phyloP scores from a whole-genome alignment of 768 basidiomycete genomes.

The Hypholoma sublateritium region DNA sequence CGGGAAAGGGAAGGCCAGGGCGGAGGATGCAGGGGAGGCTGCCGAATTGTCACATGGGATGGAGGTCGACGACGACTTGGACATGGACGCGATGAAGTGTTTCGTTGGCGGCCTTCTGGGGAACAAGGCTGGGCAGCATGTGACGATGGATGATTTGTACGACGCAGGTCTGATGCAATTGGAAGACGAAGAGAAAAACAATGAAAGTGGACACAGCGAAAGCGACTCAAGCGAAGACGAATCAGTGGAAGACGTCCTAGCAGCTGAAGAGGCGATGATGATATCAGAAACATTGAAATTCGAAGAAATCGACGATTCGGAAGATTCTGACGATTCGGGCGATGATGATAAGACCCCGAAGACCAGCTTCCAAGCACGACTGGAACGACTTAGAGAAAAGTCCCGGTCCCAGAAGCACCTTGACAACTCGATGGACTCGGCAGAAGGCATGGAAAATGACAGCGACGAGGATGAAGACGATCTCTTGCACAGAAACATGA shows the following conservation, averaged over 20 bases:
- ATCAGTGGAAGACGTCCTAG: constrained; percentile 36
- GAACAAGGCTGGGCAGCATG: constrained; percentile 39
- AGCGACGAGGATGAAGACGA: constrained; percentile 37
- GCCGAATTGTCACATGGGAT: constrained; percentile 51
- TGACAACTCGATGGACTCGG: constrained; percentile 17
- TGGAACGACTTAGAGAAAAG: constrained; percentile 37
- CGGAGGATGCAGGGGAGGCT: constrained; percentile 15
- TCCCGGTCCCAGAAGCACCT: constrained; percentile 23
- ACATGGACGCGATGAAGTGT: constrained; percentile 47
- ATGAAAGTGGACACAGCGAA: constrained; percentile 24
- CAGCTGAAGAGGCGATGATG: constrained; percentile 46
- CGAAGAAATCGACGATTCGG: constrained; percentile 33
- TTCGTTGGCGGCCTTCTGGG: constrained; percentile 54
- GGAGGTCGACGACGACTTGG: constrained; percentile 63
- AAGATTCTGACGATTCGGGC: constrained; percentile 32
- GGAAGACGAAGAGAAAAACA: constrained; percentile 49
- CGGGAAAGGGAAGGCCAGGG: constrained; percentile 18
- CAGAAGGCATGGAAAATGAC: constrained; percentile 22
- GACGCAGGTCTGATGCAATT: constrained; percentile 47
- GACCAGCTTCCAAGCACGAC: constrained; percentile 45
- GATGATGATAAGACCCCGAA: constrained; percentile 36
- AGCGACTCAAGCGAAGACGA: constrained; percentile 33
- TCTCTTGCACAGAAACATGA: constrained; percentile 24
- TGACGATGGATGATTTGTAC: constrained; percentile 68
- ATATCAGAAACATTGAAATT: constrained; percentile 31